Base-by-base conservation (phyloP, 208 protist species). In the Leptomonas pyrrhocoris region DNA sequence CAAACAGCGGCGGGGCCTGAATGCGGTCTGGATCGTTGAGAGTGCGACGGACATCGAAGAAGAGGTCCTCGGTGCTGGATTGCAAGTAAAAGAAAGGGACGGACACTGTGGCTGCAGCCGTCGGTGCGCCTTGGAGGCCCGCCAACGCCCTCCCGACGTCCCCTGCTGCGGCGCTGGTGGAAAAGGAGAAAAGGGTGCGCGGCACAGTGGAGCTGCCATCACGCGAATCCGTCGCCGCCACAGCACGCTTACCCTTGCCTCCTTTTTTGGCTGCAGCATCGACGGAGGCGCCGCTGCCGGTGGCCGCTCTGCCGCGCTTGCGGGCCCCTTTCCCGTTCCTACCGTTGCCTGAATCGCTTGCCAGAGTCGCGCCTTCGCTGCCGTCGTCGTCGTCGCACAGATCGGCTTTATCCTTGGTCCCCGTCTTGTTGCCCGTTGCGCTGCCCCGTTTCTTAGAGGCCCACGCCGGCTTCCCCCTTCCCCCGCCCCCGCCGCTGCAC, bases 21-120 rank as follows among this genome's bases (percentile, higher is more conserved):
- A 94, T 94, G 73, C 88, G 86, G 68, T 94, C 79, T 1, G 83
- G 85, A 72, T 96, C 88, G 53, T 89, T 75, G 21, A 96, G 77
- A 13, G 78, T 67, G 19, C 59, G 64, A 23, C 72, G 70, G 40
- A 93, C 34, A 38, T 90, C 83, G 19, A 57, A 25, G 60, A 92
- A 89, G 15, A 95, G 81, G 27, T 36, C 42, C 18, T 67, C 63
- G 28, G 77, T 57, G 54, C 80, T 76, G 18, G 74, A 48, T 23
- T 83, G 51, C 15, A 76, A 58, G 51, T 88, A 65, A 25, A 69
- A 67, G 55, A 81, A 92, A 0, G 84, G 69, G 18, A 88, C 48
- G 30, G 73, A 74, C 15, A 63, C 63, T 18, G 53, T 61, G 30
- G 58, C 61, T 13, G 53, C 54, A 16, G 58, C 70, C 12, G 63